Evolutionary conservation across 371 early-diverging fungal genomes (phyloP), one percentile per base, ranked within the genome.

Genomic region (Dichotomocladium elegans): DNA sequence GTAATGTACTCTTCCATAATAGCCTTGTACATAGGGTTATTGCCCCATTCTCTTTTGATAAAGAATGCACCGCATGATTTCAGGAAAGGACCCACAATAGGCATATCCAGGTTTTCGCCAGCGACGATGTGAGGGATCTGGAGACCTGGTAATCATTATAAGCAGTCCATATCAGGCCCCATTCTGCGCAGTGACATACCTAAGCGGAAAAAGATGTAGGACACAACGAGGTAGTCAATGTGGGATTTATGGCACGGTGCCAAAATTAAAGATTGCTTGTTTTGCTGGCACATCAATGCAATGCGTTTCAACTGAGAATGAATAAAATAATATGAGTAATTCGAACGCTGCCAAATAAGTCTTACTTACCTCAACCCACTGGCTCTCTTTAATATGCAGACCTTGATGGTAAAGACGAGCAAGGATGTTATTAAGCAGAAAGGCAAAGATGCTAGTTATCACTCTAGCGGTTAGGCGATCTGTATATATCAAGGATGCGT

Each of bases 171-270:
- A n/a, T n/a, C n/a, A n/a, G n/a, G n/a, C n/a, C n/a, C n/a, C n/a
- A n/a, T n/a, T n/a, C n/a, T n/a, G n/a, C n/a, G n/a, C n/a, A n/a
- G n/a, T n/a, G n/a, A 34, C 53, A 10, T 57, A 40, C 89, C 89
- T 24, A 81, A 74, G 46, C 94, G 83, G 71, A 83, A 90, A 72
- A 94, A 86, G 21, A 92, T 74, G 59, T 92, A 94, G 21, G 81
- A 82, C 22, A 92, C 79, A 17, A 92, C 91, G n/a, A 94, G 65
- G 62, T 94, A 94, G 67, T 94, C 94, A 44, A 94, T 79, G 58
- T 94, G 94, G 1, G 90, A 89, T 74, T 92, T 94, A 70, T 94
- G 94, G 37, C 84, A 91, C 22, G 94, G 94, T 53, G 91, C 60
- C 37, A 92, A 77, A 19, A 94, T 77, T 47, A 94, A 70, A 2